phyloP scores from a whole-genome alignment of 2,329 filamentous ascomycete species.

The Leptographium procerum region DNA sequence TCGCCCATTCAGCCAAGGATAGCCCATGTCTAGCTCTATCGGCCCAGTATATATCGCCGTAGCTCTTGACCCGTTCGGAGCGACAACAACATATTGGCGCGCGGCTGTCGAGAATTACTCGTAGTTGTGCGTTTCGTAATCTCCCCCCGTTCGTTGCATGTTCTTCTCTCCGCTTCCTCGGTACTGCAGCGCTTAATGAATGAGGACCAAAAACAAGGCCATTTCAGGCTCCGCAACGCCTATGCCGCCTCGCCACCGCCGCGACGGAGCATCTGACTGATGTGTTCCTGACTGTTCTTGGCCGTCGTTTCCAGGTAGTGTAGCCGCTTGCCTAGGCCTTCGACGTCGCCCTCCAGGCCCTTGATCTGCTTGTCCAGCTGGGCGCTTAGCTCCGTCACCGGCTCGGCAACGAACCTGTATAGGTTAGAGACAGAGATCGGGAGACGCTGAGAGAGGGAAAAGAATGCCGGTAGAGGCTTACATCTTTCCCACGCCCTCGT shows the following conservation, averaged over 20 bases:
- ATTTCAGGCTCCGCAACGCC: neutral
- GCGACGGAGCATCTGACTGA: conserved; percentile 72
- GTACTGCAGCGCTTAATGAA: neutral
- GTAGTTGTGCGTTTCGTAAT: too few species aligned
- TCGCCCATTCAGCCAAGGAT: neutral
- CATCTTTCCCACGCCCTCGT: conserved; percentile 97
- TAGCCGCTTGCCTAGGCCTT: conserved; percentile 75
- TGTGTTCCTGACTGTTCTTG: conserved; percentile 84
- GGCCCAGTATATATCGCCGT: neutral
- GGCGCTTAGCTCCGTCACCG: conserved; percentile 59
- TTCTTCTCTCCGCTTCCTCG: neutral
- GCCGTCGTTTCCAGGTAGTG: conserved; percentile 90
- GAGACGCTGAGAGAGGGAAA: neutral
- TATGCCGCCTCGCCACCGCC: conserved; percentile 20
- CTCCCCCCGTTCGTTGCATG: too few species aligned
- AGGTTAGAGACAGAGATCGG: neutral
- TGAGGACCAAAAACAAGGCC: neutral
- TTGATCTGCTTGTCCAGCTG: conserved; percentile 66
- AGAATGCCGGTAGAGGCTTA: conserved; percentile 33
- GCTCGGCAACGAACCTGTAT: conserved; percentile 73
- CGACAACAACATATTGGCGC: neutral
- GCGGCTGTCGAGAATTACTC: neutral
- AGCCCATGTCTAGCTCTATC: neutral
- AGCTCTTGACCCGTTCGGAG: neutral
- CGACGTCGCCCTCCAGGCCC: conserved; percentile 65